Base-by-base conservation (phyloP, 495 filamentous ascomycete genomes). In the Neurospora pannonica region DNA sequence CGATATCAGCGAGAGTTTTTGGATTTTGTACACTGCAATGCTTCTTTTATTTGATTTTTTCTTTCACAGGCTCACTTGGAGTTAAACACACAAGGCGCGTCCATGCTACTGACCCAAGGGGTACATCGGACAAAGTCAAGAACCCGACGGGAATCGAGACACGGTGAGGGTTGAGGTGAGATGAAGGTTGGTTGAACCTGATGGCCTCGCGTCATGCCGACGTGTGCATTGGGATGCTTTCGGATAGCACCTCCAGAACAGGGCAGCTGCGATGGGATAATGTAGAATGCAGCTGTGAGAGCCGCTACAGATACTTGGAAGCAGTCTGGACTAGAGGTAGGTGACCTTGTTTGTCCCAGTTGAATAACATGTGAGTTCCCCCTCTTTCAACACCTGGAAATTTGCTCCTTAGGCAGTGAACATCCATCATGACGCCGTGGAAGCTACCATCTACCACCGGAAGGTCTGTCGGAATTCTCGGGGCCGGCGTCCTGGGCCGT, bases 401-500 rank as follows among this genome's bases (percentile, higher is more conserved):
- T 2, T 19, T 36, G 7, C 15, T 7, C 54, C 54, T 15, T 15
- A 34, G 28, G 13, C 24, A 19, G 5, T 36, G 1, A 15, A 67
- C 0, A 31, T 2, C 28, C 67, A 72, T 15, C 48, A 76, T 75
- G 71, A n/a, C 60, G 8, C 42, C 71, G 38, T 76, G 74, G 74
- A 71, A 72, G 13, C 73, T 77, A n/a, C 76, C 74, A 17, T 75
- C 74, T 15, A 72, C 72, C 5, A 24, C 34, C 46, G 48, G 46
- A 7, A 72, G 78, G 31, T 69, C 78, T 4, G 73, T 79, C 15
- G 70, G 62, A 1, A 74, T 80, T 39, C 71, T 80, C 34, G 78
- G 77, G 24, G 78, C 48, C 8, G 78, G 78, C n/a, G 78, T 80
- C 2, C 74, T 80, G n/a, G 78, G 79, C 5, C 78, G 77, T 34